phyloP scores from a whole-genome alignment of 2,329 filamentous ascomycete species.

The Massarina eburnea region DNA sequence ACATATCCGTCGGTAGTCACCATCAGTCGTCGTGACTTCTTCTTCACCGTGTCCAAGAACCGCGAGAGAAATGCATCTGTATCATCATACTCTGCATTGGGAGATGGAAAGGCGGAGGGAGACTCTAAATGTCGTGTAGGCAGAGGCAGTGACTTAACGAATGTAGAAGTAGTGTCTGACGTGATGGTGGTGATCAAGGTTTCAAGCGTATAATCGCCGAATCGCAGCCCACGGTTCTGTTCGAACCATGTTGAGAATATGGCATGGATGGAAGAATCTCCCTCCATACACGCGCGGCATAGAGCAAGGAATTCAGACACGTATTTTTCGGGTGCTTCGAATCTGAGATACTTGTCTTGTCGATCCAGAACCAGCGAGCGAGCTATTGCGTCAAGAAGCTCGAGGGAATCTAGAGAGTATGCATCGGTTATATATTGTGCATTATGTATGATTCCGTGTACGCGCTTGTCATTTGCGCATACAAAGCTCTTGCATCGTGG shows the following conservation, averaged over 20 bases:
- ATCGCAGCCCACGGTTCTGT: constrained; percentile 18
- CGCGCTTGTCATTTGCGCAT: constrained; percentile 13
- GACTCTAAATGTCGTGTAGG: constrained; percentile 9
- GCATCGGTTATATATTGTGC: neutral
- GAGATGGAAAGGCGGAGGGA: constrained; percentile 14
- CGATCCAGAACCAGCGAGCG: constrained; percentile 31
- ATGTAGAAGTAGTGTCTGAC: constrained; percentile 1
- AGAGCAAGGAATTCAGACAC: constrained; percentile 28
- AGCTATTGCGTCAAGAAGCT: constrained; percentile 24
- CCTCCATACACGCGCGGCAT: constrained; percentile 23
- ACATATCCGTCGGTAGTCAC: constrained; percentile 18
- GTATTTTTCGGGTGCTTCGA: constrained; percentile 25
- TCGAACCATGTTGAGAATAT: constrained; percentile 32
- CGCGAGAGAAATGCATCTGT: constrained; percentile 28
- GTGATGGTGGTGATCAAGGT: constrained; percentile 11
- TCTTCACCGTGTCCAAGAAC: constrained; percentile 31
- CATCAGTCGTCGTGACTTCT: constrained; percentile 34
- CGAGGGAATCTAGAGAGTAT: constrained; percentile 4
- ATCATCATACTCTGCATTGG: constrained; percentile 14
- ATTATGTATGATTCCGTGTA: constrained; percentile 20
- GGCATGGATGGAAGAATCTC: constrained; percentile 19
- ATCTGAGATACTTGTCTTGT: constrained; percentile 35
- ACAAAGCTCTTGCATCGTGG: constrained; percentile 29
- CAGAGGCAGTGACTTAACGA: constrained; percentile 13
- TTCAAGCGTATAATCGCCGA: constrained; percentile 20